Conservation (phyloP, 2,329 filamentous ascomycete genomes). For the Trichoderma gracile region DNA sequence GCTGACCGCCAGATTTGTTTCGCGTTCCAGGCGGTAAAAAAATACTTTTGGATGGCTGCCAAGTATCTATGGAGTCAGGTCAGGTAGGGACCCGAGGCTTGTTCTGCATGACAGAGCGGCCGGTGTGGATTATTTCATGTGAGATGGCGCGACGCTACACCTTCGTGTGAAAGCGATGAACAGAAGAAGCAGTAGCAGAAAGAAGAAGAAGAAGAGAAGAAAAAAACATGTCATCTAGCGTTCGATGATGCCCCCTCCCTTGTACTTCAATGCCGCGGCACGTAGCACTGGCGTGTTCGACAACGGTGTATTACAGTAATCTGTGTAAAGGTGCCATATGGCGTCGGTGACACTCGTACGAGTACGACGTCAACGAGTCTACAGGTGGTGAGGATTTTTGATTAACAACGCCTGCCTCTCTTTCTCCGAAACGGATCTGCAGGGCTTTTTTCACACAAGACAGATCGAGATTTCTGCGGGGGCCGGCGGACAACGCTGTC, state of each 20-base stretch:
- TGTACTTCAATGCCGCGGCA: slow-evolving; percentile 12
- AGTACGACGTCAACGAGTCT: slow-evolving; percentile 23
- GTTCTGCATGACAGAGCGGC: slow-evolving; percentile 18
- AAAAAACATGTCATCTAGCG: slow-evolving; percentile 1
- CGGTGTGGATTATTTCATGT: slow-evolving; percentile 2
- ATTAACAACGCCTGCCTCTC: slow-evolving; percentile 14
- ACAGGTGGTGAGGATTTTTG: background rate
- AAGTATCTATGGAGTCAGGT: background rate
- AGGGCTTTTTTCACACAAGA: slow-evolving; percentile 15
- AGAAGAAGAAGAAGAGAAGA: background rate
- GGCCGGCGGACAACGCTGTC: background rate
- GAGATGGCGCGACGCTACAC: slow-evolving; percentile 10
- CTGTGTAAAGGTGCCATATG: no score
- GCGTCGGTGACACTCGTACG: slow-evolving; percentile 4
- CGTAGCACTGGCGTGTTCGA: background rate
- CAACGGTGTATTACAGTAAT: no score
- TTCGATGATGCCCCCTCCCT: slow-evolving; percentile 1
- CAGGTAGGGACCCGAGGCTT: background rate
- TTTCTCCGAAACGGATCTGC: slow-evolving; percentile 19
- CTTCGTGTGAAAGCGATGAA: no score
- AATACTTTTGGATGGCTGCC: no score
- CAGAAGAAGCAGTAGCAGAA: background rate
- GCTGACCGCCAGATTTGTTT: slow-evolving; percentile 24
- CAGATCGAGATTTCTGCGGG: slow-evolving; percentile 26
- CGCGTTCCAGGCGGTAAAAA: slow-evolving; percentile 22